Base-by-base conservation (phyloP, 202 grass and related monocot genomes). In the Elaeis oleifera region DNA sequence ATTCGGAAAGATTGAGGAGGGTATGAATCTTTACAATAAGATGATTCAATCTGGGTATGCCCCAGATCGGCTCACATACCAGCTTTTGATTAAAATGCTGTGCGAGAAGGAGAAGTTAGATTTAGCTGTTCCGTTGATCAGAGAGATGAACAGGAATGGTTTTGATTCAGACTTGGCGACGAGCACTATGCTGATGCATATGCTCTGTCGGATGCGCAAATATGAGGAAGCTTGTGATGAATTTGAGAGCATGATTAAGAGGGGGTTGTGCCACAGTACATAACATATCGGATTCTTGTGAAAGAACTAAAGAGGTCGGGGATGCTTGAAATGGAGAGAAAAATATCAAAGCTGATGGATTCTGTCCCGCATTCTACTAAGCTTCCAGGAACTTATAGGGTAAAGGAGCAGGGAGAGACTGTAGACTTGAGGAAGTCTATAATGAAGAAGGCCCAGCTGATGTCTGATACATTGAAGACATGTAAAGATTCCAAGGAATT, bases 21-120 rank as follows among this genome's bases (percentile, higher is more conserved):
- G 76, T 23, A 95, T 95, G 85, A 89, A 95, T 58, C 82, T 95
- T 23, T 89, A 89, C 44, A 80, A 4, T n/a, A 95, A 95, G 79
- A 89, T 95, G 82, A n/a, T 95, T 54, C 58, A 54, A 63, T 83
- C 73, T 23, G 85, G 85, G 32, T 89, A 95, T 52, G 65, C 50
- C 3, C 79, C 77, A 0, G 80, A 89, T 61, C 70, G 69, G 15
- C 50, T 83, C 32, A 86, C 90, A 4, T 89, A 86, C 67, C 71
- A 89, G 39, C 74, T 89, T 32, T 61, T 95, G 63, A 65, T 95
- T 71, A 95, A 89, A 82, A 62, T 86, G 80, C 54, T 95, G 51
- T 89, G 82, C 6, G 83, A 89, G 65, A 74, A 81, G 9, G 77
- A 84, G 29, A 79, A 75, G 57, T 23, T 89, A 53, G 79, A 86